A percentile compares a stretch with the other conserved stretches of the same genome.
These are phyloP conservation scores for Coemansia sp. DNA, from an alignment of 192 early-diverging fungal genomes.

Conservation along the genomic window DNA sequence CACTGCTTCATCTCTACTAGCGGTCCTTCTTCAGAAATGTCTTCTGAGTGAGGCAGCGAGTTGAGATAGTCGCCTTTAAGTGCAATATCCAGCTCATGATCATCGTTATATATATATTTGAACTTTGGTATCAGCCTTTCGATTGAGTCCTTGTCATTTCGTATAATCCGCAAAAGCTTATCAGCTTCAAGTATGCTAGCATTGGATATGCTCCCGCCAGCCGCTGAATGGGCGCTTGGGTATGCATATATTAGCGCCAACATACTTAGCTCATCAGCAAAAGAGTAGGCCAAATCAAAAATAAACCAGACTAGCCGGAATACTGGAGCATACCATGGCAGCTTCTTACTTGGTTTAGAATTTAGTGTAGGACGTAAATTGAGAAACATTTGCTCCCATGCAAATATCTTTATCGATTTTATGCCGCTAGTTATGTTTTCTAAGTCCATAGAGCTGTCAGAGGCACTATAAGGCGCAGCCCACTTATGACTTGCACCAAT, in stretches of 20 bases:
- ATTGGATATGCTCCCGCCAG: constrained; percentile 11
- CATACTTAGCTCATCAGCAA: background rate
- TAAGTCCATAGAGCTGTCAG: too few species aligned
- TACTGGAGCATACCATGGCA: constrained; percentile 38
- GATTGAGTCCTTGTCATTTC: background rate
- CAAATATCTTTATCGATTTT: constrained; percentile 37
- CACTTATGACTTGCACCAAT: too few species aligned
- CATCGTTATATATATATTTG: background rate
- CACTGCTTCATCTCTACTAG: constrained; percentile 14
- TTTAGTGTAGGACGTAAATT: background rate
- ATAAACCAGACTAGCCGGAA: constrained; percentile 15
- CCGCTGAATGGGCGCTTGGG: background rate
- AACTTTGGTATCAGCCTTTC: background rate
- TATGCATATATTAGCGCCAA: constrained; percentile 10
- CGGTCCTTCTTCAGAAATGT: background rate
- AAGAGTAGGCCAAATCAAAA: background rate
- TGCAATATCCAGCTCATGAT: constrained; percentile 10
- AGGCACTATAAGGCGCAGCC: too few species aligned
- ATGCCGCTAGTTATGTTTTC: constrained; percentile 20
- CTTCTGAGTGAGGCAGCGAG: constrained; percentile 4
- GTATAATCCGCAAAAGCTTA: constrained; percentile 3
- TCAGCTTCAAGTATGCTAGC: constrained; percentile 21
- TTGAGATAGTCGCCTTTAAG: constrained; percentile 30
- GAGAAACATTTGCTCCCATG: constrained; percentile 38
- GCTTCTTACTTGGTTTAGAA: background rate